Evolutionary conservation across 345 rosid genomes (phyloP).

Genomic region (Acer negundo): DNA sequence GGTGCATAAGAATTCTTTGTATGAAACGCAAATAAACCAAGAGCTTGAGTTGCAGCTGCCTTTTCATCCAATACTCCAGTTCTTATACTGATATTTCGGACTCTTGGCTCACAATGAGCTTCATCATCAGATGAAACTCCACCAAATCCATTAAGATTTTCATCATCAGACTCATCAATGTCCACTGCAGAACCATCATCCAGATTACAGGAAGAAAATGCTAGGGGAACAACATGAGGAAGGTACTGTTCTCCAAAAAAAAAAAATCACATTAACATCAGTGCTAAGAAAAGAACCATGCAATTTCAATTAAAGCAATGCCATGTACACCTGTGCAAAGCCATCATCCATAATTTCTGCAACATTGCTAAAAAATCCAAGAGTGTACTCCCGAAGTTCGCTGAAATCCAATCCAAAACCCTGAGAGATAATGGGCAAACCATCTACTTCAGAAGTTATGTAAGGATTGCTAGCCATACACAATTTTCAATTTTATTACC

Average conservation of each 20-base stretch:
- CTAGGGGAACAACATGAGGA: slow-evolving; percentile 87
- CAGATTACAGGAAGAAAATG: slow-evolving; percentile 91
- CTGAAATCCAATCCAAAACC: slow-evolving; percentile 94
- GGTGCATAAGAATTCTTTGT: slow-evolving; percentile 77
- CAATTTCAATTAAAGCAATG: slow-evolving; percentile 20
- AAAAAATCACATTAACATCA: slow-evolving; percentile 15
- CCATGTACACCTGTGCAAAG: slow-evolving; percentile 69
- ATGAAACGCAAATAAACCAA: slow-evolving; percentile 94
- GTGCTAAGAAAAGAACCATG: slow-evolving; percentile 8
- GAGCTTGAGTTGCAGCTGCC: slow-evolving; percentile 99
- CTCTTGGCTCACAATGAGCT: slow-evolving; percentile 94
- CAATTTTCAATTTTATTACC: slow-evolving; percentile 46
- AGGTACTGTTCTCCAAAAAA: slow-evolving; percentile 67
- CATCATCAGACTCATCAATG: slow-evolving; percentile 92
- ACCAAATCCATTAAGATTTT: slow-evolving; percentile 76
- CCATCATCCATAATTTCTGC: slow-evolving; percentile 93
- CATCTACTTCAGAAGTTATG: background rate
- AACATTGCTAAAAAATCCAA: slow-evolving; percentile 96
- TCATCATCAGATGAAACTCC: slow-evolving; percentile 99
- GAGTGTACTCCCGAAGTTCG: slow-evolving; percentile 96
- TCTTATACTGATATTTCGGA: slow-evolving; percentile 91
- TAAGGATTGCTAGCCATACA: slow-evolving; percentile 12
- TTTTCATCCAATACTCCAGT: slow-evolving; percentile 99
- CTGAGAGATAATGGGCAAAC: slow-evolving; percentile 43
- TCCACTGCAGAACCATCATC: slow-evolving; percentile 99